Evolutionary conservation across 495 filamentous ascomycete genomes (phyloP), one percentile per base, ranked within the genome.

Genomic region (Neurospora sp.): DNA sequence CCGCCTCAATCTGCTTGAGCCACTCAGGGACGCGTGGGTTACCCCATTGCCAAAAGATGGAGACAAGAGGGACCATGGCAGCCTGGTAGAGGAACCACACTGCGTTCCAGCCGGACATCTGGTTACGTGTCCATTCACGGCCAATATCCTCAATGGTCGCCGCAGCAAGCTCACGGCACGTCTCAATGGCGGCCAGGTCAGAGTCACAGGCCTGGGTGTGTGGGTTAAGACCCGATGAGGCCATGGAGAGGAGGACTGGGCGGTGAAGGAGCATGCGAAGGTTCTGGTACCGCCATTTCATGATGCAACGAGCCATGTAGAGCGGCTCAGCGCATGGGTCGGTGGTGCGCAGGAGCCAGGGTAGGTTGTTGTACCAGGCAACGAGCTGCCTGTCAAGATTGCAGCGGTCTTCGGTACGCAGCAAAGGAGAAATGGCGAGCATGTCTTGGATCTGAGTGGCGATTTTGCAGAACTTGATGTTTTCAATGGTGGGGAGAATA

Each of bases 81-180:
- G 91, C 90, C 79, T 95, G 92, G 84, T 92, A 94, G 61, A 92
- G 85, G 79, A 93, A 90, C 92, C 92, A 95, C 31, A 93, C 90
- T 5, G 90, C 92, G 80, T 92, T 92, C 92, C 92, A 94, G 6
- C 91, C 91, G 20, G 87, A 88, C 81, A 94, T 90, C 78, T 93
- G 90, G 80, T 93, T 92, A 38, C 87, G 86, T 44, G 86, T 86
- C 80, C 90, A 92, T 68, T 89, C 90, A 42, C 83, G 82, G 20
- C 89, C 81, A 47, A 94, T 92, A 73, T 93, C 90, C 71, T 88
- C 86, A 75, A 94, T 92, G 4, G 90, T 89, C 73, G 88, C 83
- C 68, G 88, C 89, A 3, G 92, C 91, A 12, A 93, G 85, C 72
- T 88, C 86, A 31, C 91, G 87, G 79, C 91, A 93, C 42, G 86